These are phyloP conservation scores for Malassezia dermatis DNA, from an alignment of 1,284 basidiomycete species.

Conservation along the genomic window DNA sequence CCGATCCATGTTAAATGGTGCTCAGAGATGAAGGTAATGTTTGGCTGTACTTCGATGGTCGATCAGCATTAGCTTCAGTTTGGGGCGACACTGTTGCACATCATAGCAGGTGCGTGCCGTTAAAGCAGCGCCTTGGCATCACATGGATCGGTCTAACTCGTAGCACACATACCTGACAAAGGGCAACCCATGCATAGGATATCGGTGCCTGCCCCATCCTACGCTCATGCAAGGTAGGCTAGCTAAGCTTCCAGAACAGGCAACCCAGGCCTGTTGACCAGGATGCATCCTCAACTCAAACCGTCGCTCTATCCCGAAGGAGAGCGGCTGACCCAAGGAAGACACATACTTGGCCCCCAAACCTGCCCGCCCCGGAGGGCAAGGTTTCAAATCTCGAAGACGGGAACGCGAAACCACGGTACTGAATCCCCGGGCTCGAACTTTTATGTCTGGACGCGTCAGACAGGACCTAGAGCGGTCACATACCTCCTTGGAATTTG, in stretches of 20 bases:
- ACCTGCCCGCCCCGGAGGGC: constrained; percentile 9
- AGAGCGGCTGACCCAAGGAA: constrained; percentile 12
- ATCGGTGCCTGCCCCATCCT: constrained; percentile 7
- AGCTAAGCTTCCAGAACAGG: background rate
- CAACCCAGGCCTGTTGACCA: background rate
- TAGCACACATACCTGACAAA: background rate
- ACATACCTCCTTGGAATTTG: constrained; percentile 18
- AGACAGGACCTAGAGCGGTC: background rate
- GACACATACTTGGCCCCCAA: background rate
- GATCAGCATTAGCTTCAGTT: constrained; percentile 19
- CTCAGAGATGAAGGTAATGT: constrained; percentile 19
- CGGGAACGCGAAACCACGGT: constrained; percentile 18
- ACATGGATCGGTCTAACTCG: background rate
- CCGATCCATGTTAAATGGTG: background rate
- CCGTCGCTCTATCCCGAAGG: constrained; percentile 18
- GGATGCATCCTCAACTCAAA: background rate
- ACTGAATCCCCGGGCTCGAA: constrained; percentile 16
- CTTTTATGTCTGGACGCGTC: constrained; percentile 13
- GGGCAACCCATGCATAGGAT: background rate
- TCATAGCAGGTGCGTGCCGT: constrained; percentile 8
- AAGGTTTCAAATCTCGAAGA: constrained; percentile 17
- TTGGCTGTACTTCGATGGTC: constrained; percentile 20
- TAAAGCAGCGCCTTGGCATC: background rate
- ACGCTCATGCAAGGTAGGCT: constrained; percentile 5
- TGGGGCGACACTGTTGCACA: constrained; percentile 21